Conservation (phyloP, 179 eudicot species). For the Silene noctiflora region DNA sequence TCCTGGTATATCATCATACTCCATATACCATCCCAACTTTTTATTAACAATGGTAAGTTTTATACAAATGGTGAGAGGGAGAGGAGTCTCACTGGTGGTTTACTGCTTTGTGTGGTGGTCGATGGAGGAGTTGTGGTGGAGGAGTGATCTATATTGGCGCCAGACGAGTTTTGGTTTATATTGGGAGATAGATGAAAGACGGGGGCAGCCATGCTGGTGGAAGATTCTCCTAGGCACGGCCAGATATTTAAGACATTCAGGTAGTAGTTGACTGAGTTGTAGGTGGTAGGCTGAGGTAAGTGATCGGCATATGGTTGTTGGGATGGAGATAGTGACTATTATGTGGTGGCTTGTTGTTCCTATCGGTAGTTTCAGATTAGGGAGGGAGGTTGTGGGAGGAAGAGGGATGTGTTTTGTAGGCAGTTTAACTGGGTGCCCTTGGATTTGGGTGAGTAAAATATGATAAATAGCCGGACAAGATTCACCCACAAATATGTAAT, state of each 20-base stretch:
- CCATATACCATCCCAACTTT: too few species aligned
- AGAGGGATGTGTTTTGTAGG: background rate
- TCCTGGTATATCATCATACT: too few species aligned
- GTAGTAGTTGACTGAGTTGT: background rate
- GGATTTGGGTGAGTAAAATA: background rate
- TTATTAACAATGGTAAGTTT: too few species aligned
- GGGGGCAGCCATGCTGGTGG: too few species aligned
- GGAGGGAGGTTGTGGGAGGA: slow-evolving; percentile 5
- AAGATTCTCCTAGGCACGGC: too few species aligned
- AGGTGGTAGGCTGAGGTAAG: background rate
- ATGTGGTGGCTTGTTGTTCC: background rate
- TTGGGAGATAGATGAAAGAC: too few species aligned
- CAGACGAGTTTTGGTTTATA: too few species aligned
- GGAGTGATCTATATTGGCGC: too few species aligned
- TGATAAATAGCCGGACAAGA: background rate
- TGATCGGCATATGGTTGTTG: background rate
- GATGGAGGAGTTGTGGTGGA: too few species aligned
- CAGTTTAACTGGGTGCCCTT: background rate
- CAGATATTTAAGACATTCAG: background rate
- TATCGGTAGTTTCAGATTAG: background rate
- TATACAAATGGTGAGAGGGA: too few species aligned
- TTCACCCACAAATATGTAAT: background rate
- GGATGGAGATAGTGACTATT: background rate
- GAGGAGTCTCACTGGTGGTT: too few species aligned
- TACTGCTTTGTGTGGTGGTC: too few species aligned